Base-by-base conservation (phyloP, 2,329 filamentous ascomycete genomes). In the Annulohypoxylon truncatum region DNA sequence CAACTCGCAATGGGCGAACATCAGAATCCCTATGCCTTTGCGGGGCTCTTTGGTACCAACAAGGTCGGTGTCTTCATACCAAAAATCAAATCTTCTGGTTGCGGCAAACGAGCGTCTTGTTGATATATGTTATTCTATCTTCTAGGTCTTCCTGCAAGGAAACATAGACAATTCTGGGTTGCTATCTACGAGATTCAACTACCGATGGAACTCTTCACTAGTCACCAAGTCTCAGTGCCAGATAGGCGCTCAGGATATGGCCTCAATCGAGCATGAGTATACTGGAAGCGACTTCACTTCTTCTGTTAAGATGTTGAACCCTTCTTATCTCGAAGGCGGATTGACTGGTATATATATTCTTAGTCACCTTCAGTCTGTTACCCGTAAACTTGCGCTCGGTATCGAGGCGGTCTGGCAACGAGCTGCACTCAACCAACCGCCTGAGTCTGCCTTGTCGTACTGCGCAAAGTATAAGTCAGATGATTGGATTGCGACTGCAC, bases 261-360 rank as follows among this genome's bases (percentile, higher is more conserved):
- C 96, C 67, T 94, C 96, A 77, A 87, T 97, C 78, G 96, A 99
- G 80, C 93, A 97, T 79, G 96, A 99, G 82, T 98, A 97, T 83
- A 92, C 89, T 20, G 96, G 96, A 77, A 84, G 88, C 75, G 96
- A 99, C 82, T 99, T 99, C 82, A 95, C 92, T 46, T 93, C 94
- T 22, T 95, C 92, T 42, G 77, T 99, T 74, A 99, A 98, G 85
- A 90, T 93, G 76, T 88, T 98, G 77, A 98, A 98, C 84, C 96
- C 96, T n/a, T 97, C 94, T 4, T 84, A 91, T 72, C 87, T 99
- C 56, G 94, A 98, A 78, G 95, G 96, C 64, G 93, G 94, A 60
- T 81, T 97, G 54, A 99, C 95, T 24, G 96, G 96, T 74, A 97
- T 98, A 81, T 93, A 93, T 79, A 94, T 99, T 76, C 94, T 93